These are phyloP conservation scores for Ascochyta fabae DNA, from an alignment of 2,329 filamentous ascomycete genomes.

Conservation along the genomic window DNA sequence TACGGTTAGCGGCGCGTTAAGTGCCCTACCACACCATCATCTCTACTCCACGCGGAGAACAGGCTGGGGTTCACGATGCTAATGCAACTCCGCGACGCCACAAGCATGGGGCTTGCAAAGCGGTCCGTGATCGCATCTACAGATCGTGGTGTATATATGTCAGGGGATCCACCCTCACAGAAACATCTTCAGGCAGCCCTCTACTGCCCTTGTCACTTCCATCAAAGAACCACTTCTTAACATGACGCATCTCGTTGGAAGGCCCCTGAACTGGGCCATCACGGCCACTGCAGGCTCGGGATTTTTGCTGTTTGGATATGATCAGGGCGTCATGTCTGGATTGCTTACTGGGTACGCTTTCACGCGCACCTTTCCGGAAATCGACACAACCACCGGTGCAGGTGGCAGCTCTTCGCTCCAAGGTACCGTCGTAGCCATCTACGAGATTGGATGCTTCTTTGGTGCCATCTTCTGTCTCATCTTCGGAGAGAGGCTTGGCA, in stretches of 20 bases:
- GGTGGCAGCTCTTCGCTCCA: neutral
- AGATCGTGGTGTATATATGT: neutral
- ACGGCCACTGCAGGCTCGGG: constrained; percentile 1
- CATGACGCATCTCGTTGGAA: neutral
- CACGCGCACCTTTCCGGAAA: constrained; percentile 41
- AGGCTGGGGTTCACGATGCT: neutral
- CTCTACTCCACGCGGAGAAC: neutral
- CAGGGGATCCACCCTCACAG: neutral
- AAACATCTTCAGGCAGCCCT: neutral
- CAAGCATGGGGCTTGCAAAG: neutral
- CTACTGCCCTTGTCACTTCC: neutral
- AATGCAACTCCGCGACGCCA: neutral
- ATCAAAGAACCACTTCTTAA: neutral
- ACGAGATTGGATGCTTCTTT: constrained; percentile 51
- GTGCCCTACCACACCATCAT: neutral
- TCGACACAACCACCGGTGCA: neutral
- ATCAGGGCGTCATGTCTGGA: constrained; percentile 68
- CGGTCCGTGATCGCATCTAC: neutral
- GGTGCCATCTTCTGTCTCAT: constrained; percentile 48
- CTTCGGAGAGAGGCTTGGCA: constrained; percentile 63
- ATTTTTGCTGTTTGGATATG: constrained; percentile 57
- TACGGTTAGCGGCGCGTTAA: constrained; percentile 18
- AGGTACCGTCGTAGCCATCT: constrained; percentile 30
- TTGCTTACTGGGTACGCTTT: constrained; percentile 71
- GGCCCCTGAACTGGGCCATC: constrained; percentile 6